Evolutionary conservation across 2,329 filamentous ascomycete genomes (phyloP), one percentile per base, ranked within the genome.

Genomic region (Tympanopsis confertula): DNA sequence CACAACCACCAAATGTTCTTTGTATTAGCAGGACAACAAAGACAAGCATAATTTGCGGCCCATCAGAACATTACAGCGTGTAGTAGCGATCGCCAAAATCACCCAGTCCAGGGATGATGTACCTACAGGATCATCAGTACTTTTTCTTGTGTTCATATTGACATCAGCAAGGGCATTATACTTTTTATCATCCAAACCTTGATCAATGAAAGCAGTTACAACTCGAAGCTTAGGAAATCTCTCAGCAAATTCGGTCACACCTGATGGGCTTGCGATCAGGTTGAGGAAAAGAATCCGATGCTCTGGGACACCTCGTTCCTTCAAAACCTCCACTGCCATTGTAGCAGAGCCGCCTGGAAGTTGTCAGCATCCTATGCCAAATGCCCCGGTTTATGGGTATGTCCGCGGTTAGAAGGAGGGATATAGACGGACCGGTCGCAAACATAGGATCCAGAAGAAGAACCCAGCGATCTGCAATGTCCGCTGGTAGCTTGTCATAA

Each of bases 371-470:
- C n/a, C 3, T 5, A 41, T 28, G 35, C 15, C n/a, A 19, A 32
- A 35, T 46, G 13, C 51, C 45, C 24, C 41, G 26, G 29, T 19
- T 14, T n/a, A n/a, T 38, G 19, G 14, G 2, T 7, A 39, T 18
- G 35, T 10, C 33, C 20, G 10, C n/a, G n/a, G n/a, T n/a, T n/a
- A n/a, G n/a, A 20, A 20, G 40, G 26, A 22, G 26, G 20, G 5
- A 18, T 13, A 42, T 10, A 40, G 44, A 46, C 68, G 51, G 62
- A 88, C 86, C 88, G 48, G 91, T 98, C 41, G 91, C 91, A 62
- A 98, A 88, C 91, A 98, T 98, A n/a, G 91, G 91, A 56, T 98
- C 91, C 35, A 98, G 65, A 33, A 98, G 68, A 42, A 98, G 66
- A 24, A 95, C 89, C 88, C 91, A 98, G 57, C 91, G 71, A 39